Base-by-base conservation (phyloP, 768 basidiomycete species). In the Lentinus tigrinus region DNA sequence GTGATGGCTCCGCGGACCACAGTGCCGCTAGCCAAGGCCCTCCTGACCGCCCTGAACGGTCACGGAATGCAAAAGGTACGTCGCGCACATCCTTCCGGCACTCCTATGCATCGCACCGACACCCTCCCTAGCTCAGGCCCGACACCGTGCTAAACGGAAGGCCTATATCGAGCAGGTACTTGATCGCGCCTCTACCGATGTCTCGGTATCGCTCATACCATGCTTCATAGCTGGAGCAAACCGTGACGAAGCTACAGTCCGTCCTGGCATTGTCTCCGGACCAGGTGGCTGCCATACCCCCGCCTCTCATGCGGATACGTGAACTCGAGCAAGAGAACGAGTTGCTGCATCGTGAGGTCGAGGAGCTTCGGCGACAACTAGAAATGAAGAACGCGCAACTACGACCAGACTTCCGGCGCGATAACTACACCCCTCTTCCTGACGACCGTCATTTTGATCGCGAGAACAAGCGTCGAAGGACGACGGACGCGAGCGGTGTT, bases 71-170 rank as follows among this genome's bases (percentile, higher is more conserved):
- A 44, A 70, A 70, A 58, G 68, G 69, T 68, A 51, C 27, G 55
- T 37, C 38, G 27, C 48, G 23, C 50, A 17, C 36, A 23, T 4
- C 9, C 43, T 8, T 23, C n/a, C 34, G 14, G 34, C 6, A 17
- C 3, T 43, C 26, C 47, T 4, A 49, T 14, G 16, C 16, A 17
- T n/a, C 16, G 16, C 31, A 28, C 28, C 27, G n/a, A 17, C 36
- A 21, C 11, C 24, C n/a, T 46, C 42, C 77, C 89, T 87, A 74
- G 92, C 92, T 10, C 92, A 94, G 76, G 92, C 92, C 36, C 79
- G 92, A 66, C 92, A 94, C 78, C 85, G 92, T 60, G 92, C 91
- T 71, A 94, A 94, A 73, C 82, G 92, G 74, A 94, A 94, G 77
- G 92, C 92, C 11, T 94, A 94, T 78, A 93, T 94, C 69, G 91